phyloP scores from a whole-genome alignment of 2,329 filamentous ascomycete species.

The Sphaerulina musiva region DNA sequence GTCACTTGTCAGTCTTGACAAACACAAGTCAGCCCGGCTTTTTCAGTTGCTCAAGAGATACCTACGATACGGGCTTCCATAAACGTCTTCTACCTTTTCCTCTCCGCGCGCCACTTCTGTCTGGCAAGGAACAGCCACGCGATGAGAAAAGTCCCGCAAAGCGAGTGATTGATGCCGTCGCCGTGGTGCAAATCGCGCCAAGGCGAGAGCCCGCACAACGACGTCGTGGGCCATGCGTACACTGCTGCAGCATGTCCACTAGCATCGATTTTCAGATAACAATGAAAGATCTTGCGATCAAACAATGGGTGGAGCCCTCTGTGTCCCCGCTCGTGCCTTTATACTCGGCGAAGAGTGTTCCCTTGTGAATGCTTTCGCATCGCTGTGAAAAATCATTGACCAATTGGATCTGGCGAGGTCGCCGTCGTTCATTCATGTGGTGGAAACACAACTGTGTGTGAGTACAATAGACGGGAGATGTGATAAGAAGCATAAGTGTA shows the following conservation, averaged over 20 bases:
- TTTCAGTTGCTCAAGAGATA: too few species aligned
- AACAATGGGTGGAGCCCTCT: neutral
- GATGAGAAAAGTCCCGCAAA: slow-evolving; percentile 1
- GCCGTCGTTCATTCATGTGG: neutral
- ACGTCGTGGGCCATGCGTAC: neutral
- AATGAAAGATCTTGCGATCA: neutral
- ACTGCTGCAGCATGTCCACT: neutral
- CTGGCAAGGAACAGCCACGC: neutral
- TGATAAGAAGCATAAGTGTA: neutral
- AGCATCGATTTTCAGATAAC: neutral
- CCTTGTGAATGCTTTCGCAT: neutral
- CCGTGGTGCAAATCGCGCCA: neutral
- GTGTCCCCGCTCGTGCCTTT: neutral
- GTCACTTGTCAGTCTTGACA: too few species aligned
- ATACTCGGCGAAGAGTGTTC: neutral
- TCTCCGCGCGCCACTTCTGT: neutral
- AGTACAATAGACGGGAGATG: neutral
- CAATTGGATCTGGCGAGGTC: neutral
- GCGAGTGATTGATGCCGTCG: neutral
- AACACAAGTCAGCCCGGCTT: too few species aligned
- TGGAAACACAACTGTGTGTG: neutral
- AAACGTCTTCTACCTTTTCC: neutral
- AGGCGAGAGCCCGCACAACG: neutral
- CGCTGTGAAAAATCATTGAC: neutral
- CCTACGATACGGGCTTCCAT: too few species aligned